Conservation (phyloP, 441 rosid genomes). For the Pelargonium myrrhifolium region DNA sequence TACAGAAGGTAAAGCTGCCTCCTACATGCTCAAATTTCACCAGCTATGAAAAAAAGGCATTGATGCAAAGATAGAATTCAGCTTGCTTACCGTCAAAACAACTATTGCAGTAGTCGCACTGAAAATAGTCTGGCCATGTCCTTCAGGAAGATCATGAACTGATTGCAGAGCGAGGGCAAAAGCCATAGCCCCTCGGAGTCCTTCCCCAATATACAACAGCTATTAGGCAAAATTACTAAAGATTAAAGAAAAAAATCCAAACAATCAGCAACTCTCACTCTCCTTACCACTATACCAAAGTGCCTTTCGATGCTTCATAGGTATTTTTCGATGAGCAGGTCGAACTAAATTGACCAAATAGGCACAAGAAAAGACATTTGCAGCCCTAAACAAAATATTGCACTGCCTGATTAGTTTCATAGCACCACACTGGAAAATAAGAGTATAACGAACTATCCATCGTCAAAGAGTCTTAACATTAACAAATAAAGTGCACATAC, state of each 20-base stretch:
- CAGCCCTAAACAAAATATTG: constrained; percentile 48
- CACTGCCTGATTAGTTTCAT: constrained; percentile 24
- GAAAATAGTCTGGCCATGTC: constrained; percentile 98
- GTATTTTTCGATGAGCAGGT: constrained; percentile 72
- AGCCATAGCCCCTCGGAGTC: constrained; percentile 99
- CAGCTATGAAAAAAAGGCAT: background rate
- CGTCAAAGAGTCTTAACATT: constrained; percentile 7
- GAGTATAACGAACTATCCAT: background rate
- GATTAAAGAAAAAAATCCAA: background rate
- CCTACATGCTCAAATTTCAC: constrained; percentile 2
- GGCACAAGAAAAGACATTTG: constrained; percentile 87
- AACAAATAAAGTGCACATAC: constrained; percentile 29
- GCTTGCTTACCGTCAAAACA: constrained; percentile 68
- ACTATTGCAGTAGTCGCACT: constrained; percentile 97
- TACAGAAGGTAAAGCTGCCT: background rate
- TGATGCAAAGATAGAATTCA: background rate
- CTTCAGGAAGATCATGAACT: constrained; percentile 96
- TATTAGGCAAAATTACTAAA: background rate
- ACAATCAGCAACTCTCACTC: constrained; percentile 11
- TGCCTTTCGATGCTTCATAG: constrained; percentile 86
- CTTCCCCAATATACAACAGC: constrained; percentile 29
- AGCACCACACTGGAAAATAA: background rate
- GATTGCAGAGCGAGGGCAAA: constrained; percentile 99
- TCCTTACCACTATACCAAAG: constrained; percentile 98
- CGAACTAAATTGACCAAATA: constrained; percentile 84